Evolutionary conservation across 331 rosid species (phyloP).

Genomic region (Ulmus americana): DNA sequence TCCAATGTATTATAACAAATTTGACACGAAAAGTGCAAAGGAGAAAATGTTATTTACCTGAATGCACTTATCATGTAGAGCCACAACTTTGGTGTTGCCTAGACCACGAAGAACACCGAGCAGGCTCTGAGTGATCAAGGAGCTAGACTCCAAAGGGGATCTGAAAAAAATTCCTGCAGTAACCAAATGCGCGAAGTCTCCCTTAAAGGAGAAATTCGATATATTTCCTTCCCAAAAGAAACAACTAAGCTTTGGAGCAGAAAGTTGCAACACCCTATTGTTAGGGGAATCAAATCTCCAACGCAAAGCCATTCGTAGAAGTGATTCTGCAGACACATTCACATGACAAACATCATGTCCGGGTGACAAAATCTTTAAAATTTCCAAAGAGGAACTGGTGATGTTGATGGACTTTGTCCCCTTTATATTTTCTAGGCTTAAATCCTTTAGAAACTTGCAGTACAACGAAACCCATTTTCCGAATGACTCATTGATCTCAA

Average conservation of each 20-base stretch:
- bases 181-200: not conserved
- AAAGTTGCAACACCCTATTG: not conserved
- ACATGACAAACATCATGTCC: not conserved
- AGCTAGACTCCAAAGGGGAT: not conserved
- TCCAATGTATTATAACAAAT: not conserved
- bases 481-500: not conserved
- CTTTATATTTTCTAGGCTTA: not conserved
- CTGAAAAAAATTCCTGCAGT: not conserved
- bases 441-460: slow-evolving; percentile 12
- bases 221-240: not conserved
- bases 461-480: slow-evolving; percentile 1
- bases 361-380: not conserved
- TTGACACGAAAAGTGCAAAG: not conserved
- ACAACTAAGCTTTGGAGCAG: not conserved
- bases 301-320: not conserved
- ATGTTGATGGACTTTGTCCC: not conserved
- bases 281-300: not conserved
- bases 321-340: not conserved
- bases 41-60: not conserved
- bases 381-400: slow-evolving; percentile 2
- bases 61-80: not conserved
- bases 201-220: not conserved
- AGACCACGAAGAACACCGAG: not conserved
- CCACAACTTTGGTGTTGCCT: not conserved
- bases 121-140: not conserved